phyloP scores from a whole-genome alignment of 768 basidiomycete species.

The Tubosaeta sp. region DNA sequence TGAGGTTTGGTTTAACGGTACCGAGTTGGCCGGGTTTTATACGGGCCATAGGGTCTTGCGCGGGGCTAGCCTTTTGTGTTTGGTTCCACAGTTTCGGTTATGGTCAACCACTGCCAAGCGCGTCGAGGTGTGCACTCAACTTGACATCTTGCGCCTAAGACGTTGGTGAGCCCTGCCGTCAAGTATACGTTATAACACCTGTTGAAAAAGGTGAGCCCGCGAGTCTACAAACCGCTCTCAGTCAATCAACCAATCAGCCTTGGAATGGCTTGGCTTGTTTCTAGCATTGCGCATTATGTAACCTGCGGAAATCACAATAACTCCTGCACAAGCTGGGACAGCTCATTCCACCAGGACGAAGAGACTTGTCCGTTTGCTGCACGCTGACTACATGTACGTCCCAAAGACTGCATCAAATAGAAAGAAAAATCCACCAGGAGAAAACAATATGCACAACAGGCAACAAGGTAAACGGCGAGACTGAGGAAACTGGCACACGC shows the following conservation, averaged over 20 bases:
- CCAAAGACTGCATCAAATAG: background rate
- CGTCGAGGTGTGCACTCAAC: no score
- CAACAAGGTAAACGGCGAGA: background rate
- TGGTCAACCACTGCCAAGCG: no score
- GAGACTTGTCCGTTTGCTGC: background rate
- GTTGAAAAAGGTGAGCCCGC: background rate
- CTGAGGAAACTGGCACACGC: background rate
- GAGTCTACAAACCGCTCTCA: background rate
- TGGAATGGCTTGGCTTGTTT: background rate
- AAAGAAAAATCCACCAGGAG: background rate
- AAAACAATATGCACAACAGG: slow-evolving; percentile 1
- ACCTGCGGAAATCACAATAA: background rate
- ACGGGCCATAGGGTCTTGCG: no score
- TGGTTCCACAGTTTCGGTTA: no score
- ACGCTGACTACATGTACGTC: slow-evolving; percentile 1
- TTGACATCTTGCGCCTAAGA: no score
- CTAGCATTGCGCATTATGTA: background rate
- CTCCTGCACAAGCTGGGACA: background rate
- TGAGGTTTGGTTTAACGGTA: background rate
- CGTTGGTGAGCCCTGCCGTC: no score
- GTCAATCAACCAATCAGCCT: background rate
- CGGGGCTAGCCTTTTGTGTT: no score
- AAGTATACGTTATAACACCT: no score
- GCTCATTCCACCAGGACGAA: background rate
- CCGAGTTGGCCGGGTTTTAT: background rate